Base-by-base conservation (phyloP, 192 early-diverging fungal genomes). In the Nowakowskiella sp. region DNA sequence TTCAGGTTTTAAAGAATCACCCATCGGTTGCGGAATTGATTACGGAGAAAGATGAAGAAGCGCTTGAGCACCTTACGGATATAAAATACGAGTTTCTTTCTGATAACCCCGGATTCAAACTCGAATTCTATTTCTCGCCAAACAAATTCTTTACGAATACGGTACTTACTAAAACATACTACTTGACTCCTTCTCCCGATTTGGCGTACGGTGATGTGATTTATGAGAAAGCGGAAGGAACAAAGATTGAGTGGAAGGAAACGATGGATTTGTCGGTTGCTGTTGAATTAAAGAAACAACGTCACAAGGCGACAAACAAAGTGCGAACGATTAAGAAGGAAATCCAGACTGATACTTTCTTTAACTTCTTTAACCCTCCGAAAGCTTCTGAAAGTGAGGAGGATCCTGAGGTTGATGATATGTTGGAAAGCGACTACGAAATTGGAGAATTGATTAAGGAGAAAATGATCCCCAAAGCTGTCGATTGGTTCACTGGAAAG, bases 401-500 rank as follows among this genome's bases (percentile, higher is more conserved):
- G 61, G 86, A 81, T 28, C 83, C 81, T 47, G 80, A 88, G 66
- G 68, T 91, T 48, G 91, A 92, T 56, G 81, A 84, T 44, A 85
- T 78, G 57, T 73, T 99, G 34, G 92, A 97, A 76, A 64, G 71
- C 30, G 96, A 99, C 70, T 99, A 97, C 69, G 89, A 94, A 71
- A 71, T 92, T 64, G 95, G 94, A 30, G 94, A 99, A 69, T 85
- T 94, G 66, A 83, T 99, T 75, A 99, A 99, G 84, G 93, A 97
- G 52, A 94, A 90, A 75, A 73, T 99, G 55, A 83, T 99, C 42
- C 93, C 96, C 49, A 82, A 80, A 63, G 96, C 96, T 45, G 68
- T 97, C 53, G 91, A 97, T 74, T 99, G 90, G 87, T 99, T 97
- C 76, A 97, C 96, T 19, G 96, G 96, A 64, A 86, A 90, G 67